A percentile compares a stretch with the other conserved stretches of the same genome.
Evolutionary conservation across 2,329 filamentous ascomycete genomes (phyloP).

Genomic region (Clarireedia homoeocarpa): DNA sequence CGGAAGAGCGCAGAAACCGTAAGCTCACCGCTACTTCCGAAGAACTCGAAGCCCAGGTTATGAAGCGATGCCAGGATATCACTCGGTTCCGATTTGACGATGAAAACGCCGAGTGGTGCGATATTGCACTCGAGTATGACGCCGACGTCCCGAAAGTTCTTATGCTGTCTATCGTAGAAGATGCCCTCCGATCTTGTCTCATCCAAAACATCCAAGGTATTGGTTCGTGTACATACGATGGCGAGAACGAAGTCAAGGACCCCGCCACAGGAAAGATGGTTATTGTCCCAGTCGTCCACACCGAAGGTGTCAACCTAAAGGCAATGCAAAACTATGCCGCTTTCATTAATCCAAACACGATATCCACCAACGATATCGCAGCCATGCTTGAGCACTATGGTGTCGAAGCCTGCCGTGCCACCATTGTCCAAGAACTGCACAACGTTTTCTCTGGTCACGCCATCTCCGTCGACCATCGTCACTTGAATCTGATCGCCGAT

Average conservation of each 20-base stretch:
- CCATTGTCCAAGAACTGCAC: conserved; percentile 79
- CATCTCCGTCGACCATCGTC: conserved; percentile 84
- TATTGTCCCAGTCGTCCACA: conserved; percentile 57
- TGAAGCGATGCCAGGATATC: conserved; percentile 56
- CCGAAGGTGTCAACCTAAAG: conserved; percentile 76
- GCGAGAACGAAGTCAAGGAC: conserved; percentile 47
- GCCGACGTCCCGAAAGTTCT: conserved; percentile 78
- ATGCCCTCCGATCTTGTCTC: conserved; percentile 67
- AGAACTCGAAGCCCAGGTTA: conserved; percentile 54
- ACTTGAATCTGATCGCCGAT: conserved; percentile 92
- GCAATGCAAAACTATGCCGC: conserved; percentile 87
- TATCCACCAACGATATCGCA: conserved; percentile 88
- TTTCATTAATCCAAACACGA: conserved; percentile 75
- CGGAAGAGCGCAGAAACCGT: conserved; percentile 13
- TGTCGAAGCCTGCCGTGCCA: conserved; percentile 82
- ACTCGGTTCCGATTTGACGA: conserved; percentile 76
- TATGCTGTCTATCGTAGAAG: conserved; percentile 85
- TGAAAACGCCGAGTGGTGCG: conserved; percentile 62
- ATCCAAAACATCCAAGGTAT: conserved; percentile 82
- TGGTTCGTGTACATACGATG: conserved; percentile 59
- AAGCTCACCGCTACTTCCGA: conserved; percentile 19
- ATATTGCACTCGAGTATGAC: conserved; percentile 77
- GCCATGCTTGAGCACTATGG: conserved; percentile 81
- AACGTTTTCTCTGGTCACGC: conserved; percentile 84
- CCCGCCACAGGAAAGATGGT: conserved; percentile 40